Base-by-base conservation (phyloP, 2,329 filamentous ascomycete species). In the Calonectria pauciramosa region DNA sequence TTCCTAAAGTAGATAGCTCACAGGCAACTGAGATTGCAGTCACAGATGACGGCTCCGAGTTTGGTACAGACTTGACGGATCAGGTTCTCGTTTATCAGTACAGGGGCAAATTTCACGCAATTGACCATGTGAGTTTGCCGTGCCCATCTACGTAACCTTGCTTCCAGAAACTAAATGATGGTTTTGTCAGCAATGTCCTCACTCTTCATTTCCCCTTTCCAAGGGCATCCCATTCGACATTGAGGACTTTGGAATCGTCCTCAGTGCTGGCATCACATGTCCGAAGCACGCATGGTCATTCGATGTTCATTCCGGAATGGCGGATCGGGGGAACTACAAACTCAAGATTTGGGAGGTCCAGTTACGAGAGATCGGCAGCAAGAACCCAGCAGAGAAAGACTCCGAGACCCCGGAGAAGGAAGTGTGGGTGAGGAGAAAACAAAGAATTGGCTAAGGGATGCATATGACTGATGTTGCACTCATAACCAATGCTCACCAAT, bases 231-330 rank as follows among this genome's bases (percentile, higher is more conserved):
- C 92, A 0, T 94, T 94, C 72, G 93, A 95, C 69, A 94, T 95
- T 78, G 93, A 95, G 77, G 93, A 95, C 74, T 95, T 94, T 80
- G 93, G 93, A 0, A 85, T 93, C 3, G 86, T 89, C 6, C 82
- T 93, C 9, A 93, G 91, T 70, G 88, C 91, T 0, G 93, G 92
- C 0, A 84, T 95, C 4, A 89, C 88, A 0, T 95, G 93, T 81
- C 92, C 93, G 0, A 94, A 94, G 76, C 93, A 94, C 75, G 90
- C 87, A 6, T 95, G 93, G 93, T 93, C 92, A 0, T 95, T 94
- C 82, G 93, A 95, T 80, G 79, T 94, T 3, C 90, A 91, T 68
- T 90, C 92, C 0, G 93, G 93, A 0, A 86, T 86, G 78, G 88
- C 88, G 1, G 93, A 94, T 81, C 88, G 92, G 0, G 92, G 89